Conservation (phyloP, 805 yeast species). For the Wickerhamiella vanderwaltii region DNA sequence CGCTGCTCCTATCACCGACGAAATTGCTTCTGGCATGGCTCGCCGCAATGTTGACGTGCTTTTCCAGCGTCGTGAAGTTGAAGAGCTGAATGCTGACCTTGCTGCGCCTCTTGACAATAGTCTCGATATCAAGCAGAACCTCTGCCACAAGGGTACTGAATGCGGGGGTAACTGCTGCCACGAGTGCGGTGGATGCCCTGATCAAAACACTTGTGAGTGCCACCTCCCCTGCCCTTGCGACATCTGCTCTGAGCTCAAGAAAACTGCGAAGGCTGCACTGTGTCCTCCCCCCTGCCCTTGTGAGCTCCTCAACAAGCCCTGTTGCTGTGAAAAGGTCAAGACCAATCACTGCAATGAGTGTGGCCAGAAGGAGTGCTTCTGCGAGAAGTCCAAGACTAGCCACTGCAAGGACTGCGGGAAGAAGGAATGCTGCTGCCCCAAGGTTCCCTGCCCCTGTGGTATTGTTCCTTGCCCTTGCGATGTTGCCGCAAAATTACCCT, state of each 20-base stretch:
- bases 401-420: neutral
- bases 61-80: neutral
- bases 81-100: slow-evolving; percentile 1
- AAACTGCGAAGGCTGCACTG: slow-evolving; percentile 1
- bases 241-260: slow-evolving; percentile 1
- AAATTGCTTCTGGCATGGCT: neutral
- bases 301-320: slow-evolving; percentile 9
- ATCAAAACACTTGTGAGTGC: slow-evolving; percentile 2
- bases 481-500: no score
- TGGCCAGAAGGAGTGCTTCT: slow-evolving; percentile 1
- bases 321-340: slow-evolving; percentile 4
- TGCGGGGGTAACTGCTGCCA: slow-evolving; percentile 6
- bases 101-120: neutral
- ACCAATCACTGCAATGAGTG: neutral
- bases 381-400: slow-evolving; percentile 1
- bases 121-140: slow-evolving; percentile 1
- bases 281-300: slow-evolving; percentile 8
- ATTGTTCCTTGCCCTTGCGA: slow-evolving; percentile 2
- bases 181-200: slow-evolving; percentile 9
- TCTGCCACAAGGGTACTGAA: neutral
- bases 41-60: neutral
- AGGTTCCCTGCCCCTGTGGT: slow-evolving; percentile 9
- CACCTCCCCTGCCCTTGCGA: slow-evolving; percentile 6
- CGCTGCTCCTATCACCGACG: slow-evolving; percentile 4
- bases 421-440: slow-evolving; percentile 3